Evolutionary conservation across 2,329 filamentous ascomycete species (phyloP), one percentile per base, ranked within the genome.

Genomic region (Talaromyces marneffei): DNA sequence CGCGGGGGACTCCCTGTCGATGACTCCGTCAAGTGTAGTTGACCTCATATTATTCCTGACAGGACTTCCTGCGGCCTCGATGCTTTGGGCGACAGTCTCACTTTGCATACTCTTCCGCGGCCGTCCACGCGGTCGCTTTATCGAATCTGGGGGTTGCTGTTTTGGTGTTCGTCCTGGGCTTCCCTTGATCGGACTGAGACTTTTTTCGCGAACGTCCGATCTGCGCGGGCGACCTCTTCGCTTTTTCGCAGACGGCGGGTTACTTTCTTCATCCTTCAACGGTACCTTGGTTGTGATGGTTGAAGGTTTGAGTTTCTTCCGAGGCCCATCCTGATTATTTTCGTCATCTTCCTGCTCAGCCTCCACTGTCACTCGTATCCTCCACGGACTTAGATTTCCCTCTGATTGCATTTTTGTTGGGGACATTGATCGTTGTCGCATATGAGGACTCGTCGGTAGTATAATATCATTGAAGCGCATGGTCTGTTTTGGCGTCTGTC

Each of bases 351-450:
- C 75, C 57, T 80, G 76, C 46, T 77, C 78, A 20, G 78, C 78
- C 67, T 80, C 77, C 37, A 80, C 73, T 0, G 78, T 80, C 25
- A 80, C 77, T 48, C 76, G 72, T 61, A 80, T 79, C 60, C 77
- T 75, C 78, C 78, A 80, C 29, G 78, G 78, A 65, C 77, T 80
- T 14, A 76, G 67, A 67, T 77, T 77, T 7, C 72, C 74, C 8
- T 76, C 75, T 10, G 69, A 66, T 46, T 70, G 70, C 2, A 68
- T 61, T 50, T 77, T 78, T n/a, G 74, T 70, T 12, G 75, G 76
- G 14, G 76, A 78, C 35, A 72, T 57, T 4, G 73, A 71, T 42
- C 67, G 61, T 50, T 70, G 66, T 52, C 66, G 64, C 66, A 66
- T 71, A 23, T 68, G 66, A 3, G 76, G 75, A 3, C 74, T 74